Evolutionary conservation across 2,329 filamentous ascomycete species (phyloP), one percentile per base, ranked within the genome.

Genomic region (Thermochaetoides dissita): DNA sequence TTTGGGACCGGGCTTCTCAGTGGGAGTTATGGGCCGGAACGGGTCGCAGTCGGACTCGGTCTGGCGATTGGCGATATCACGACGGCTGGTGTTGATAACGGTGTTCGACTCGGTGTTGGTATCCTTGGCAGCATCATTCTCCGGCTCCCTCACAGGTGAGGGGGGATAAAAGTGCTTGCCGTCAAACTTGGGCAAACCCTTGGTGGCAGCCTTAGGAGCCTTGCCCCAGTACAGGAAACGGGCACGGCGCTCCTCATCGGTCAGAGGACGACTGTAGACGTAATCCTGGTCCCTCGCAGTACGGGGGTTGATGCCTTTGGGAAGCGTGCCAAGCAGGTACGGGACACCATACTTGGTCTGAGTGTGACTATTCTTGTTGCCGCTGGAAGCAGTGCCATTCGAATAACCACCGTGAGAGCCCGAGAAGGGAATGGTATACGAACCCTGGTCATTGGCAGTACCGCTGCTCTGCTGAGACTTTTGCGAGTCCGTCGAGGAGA

Each of bases 101-200:
- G 17, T 5, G 17, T 24, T 24, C 6, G 39, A 43, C 29, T 24
- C 38, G 34, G 11, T 30, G 10, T 34, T 12, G 2, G 10, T 11
- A 8, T 40, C 38, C 9, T 17, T n/a, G 6, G 33, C 32, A 30
- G 40, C 34, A 3, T 38, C 42, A 32, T 30, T 29, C 11, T 39
- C 30, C 30, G 31, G 32, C 31, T 58, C 51, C 53, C 71, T 72
- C 47, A 58, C 55, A 1, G 72, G 71, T 0, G 74, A 77, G 3
- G 72, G 60, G 30, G 69, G 72, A 47, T 78, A 79, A 50, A 79
- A 79, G 53, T 79, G 67, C 54, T 75, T 77, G 24, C 76, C 75
- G 49, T 80, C 75, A 50, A 76, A 81, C 55, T 75, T 79, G 31
- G 76, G 75, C 34, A 79, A 59, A 2, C 73, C 71, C 31, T 61